Evolutionary conservation across 129 eudicot species (phyloP).

Genomic region (Dittrichia graveolens): DNA sequence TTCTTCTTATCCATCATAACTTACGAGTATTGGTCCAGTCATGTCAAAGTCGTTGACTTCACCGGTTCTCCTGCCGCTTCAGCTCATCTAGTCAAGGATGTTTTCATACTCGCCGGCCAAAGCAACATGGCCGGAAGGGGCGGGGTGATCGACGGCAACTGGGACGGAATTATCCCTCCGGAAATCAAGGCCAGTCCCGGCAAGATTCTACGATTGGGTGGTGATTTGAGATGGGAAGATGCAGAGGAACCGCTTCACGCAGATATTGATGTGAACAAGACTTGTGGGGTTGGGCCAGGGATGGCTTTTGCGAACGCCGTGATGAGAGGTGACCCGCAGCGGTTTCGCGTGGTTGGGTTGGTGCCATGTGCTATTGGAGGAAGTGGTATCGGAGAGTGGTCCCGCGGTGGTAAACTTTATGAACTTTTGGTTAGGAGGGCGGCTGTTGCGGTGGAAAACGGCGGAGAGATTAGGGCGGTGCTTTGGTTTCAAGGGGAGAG

Average conservation of each 20-base stretch:
- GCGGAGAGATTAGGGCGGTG: slow-evolving; percentile 55
- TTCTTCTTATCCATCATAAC: slow-evolving; percentile 29
- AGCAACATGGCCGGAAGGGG: slow-evolving; percentile 98
- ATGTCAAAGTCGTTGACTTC: not conserved
- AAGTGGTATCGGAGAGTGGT: slow-evolving; percentile 64
- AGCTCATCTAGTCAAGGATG: slow-evolving; percentile 32
- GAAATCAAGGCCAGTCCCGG: slow-evolving; percentile 38
- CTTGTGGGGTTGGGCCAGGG: slow-evolving; percentile 91
- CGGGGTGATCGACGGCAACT: slow-evolving; percentile 57
- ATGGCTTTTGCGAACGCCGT: slow-evolving; percentile 67
- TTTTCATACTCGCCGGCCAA: slow-evolving; percentile 84
- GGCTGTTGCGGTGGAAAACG: slow-evolving; percentile 42
- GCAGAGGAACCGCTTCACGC: slow-evolving; percentile 82
- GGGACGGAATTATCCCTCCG: slow-evolving; percentile 73
- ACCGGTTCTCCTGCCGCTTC: not conserved
- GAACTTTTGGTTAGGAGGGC: slow-evolving; percentile 48
- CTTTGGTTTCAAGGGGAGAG: slow-evolving; percentile 87
- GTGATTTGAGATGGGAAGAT: slow-evolving; percentile 50
- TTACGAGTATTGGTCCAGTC: slow-evolving; percentile 29
- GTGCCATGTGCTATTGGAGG: slow-evolving; percentile 93
- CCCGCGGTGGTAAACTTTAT: slow-evolving; percentile 48
- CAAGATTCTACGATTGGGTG: slow-evolving; percentile 46
- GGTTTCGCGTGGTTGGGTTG: slow-evolving; percentile 57
- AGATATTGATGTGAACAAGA: slow-evolving; percentile 54
- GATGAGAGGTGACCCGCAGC: slow-evolving; percentile 32